Percentiles rank a stretch among this genome's conserved stretches.
phyloP scores from a whole-genome alignment of 352 stramenopile species.

The Phytopythium montanum region DNA sequence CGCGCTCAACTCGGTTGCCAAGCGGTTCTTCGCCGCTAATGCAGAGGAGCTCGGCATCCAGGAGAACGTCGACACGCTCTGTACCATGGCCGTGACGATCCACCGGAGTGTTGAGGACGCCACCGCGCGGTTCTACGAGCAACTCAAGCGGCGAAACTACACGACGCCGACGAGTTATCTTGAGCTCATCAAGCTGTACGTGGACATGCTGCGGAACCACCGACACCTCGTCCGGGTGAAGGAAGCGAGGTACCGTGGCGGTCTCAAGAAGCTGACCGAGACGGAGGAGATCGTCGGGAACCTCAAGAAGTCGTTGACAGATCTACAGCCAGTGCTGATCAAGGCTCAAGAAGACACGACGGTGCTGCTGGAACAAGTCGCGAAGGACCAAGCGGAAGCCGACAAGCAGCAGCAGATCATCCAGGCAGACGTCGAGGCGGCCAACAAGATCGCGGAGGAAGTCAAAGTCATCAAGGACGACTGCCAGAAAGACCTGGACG shows the following conservation, averaged over 20 bases:
- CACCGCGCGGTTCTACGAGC: slow-evolving; percentile 70
- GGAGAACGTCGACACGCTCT: slow-evolving; percentile 85
- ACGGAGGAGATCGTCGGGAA: slow-evolving; percentile 92
- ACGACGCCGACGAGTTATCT: slow-evolving; percentile 96
- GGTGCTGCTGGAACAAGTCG: slow-evolving; percentile 82
- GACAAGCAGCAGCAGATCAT: slow-evolving; percentile 91
- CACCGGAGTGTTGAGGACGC: slow-evolving; percentile 90
- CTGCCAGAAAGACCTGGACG: slow-evolving; percentile 91
- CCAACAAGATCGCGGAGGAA: slow-evolving; percentile 89
- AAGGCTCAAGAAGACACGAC: slow-evolving; percentile 89
- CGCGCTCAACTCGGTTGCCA: slow-evolving; percentile 89
- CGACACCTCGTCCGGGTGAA: slow-evolving; percentile 81
- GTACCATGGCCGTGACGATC: slow-evolving; percentile 92
- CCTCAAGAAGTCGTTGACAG: slow-evolving; percentile 88
- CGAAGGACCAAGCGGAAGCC: slow-evolving; percentile 88
- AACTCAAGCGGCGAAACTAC: slow-evolving; percentile 91
- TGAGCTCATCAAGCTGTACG: slow-evolving; percentile 93
- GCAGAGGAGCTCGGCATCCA: slow-evolving; percentile 88
- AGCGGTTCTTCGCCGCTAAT: slow-evolving; percentile 84
- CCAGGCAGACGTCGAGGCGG: slow-evolving; percentile 89
- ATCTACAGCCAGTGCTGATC: slow-evolving; percentile 89
- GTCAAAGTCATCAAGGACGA: slow-evolving; percentile 94
- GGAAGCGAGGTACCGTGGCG: slow-evolving; percentile 74
- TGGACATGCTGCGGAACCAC: slow-evolving; percentile 88
- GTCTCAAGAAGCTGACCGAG: slow-evolving; percentile 91